Percentiles rank a stretch among this genome's conserved stretches.
These are phyloP conservation scores for Schwanniomyces vanrijiae DNA, from an alignment of 805 yeast genomes.

Conservation along the genomic window DNA sequence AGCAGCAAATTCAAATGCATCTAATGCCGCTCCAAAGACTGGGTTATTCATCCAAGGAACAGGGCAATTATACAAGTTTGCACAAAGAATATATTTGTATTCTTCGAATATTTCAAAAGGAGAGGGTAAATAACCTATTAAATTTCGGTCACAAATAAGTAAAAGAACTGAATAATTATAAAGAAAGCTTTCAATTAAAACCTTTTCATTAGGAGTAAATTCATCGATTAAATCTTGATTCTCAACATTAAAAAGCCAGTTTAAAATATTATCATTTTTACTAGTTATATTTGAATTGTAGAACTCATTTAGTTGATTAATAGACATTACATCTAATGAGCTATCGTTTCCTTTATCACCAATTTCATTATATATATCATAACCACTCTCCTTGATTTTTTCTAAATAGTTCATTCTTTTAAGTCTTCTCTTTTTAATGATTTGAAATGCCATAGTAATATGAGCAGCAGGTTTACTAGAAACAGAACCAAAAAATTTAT, in stretches of 20 bases:
- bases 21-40: conserved; percentile 5
- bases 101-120: conserved; percentile 6
- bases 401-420: not conserved
- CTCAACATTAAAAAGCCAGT: not conserved
- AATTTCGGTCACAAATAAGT: not conserved
- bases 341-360: no score
- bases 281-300: no score
- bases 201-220: conserved; percentile 1
- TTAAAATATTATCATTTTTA: not conserved
- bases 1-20: conserved; percentile 5
- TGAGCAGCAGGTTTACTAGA: conserved; percentile 2
- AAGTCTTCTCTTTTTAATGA: not conserved
- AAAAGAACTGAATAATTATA: conserved; percentile 4
- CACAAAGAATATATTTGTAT: not conserved
- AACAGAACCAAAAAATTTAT: conserved; percentile 1
- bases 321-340: not conserved
- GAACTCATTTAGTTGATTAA: not conserved
- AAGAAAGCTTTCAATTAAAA: conserved; percentile 2
- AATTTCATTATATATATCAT: not conserved
- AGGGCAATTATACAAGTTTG: not conserved
- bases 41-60: conserved; percentile 5
- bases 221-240: not conserved
- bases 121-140: conserved; percentile 1
- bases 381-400: no score
- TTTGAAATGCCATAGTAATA: conserved; percentile 4